Evolutionary conservation across 2,329 filamentous ascomycete species (phyloP).

Genomic region (Fusarium armeniacum): DNA sequence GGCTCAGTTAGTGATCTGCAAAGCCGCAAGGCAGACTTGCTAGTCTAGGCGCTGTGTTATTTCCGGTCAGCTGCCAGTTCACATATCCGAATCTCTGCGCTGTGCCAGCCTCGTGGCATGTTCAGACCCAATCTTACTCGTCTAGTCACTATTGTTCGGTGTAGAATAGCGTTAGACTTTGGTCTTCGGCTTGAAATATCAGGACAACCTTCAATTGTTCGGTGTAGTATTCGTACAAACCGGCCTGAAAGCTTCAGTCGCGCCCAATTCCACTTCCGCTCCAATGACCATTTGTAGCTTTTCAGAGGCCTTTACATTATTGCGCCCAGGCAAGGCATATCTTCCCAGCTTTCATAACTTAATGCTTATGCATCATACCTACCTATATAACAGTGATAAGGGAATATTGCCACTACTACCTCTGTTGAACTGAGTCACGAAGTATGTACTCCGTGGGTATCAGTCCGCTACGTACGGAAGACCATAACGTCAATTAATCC

Average conservation of each 20-base stretch:
- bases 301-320: accelerated
- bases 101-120: neutral
- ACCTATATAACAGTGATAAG: too few relatives aligned
- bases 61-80: neutral
- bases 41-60: neutral
- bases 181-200: too few relatives aligned
- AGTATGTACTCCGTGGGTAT: neutral
- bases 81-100: neutral
- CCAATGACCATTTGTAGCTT: too few relatives aligned
- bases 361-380: neutral
- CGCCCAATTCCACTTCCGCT: too few relatives aligned
- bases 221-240: too few relatives aligned
- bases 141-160: neutral
- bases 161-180: too few relatives aligned
- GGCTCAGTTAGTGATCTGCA: neutral
- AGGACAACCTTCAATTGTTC: neutral
- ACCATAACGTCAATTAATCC: neutral
- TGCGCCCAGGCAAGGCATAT: too few relatives aligned
- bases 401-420: neutral
- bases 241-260: too few relatives aligned
- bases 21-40: constrained; percentile 11
- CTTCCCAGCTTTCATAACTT: neutral
- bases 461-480: neutral
- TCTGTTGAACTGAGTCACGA: neutral
- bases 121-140: neutral